Evolutionary conservation across 2,329 filamentous ascomycete genomes (phyloP), one percentile per base, ranked within the genome.

Genomic region (Juglanconis oblonga): DNA sequence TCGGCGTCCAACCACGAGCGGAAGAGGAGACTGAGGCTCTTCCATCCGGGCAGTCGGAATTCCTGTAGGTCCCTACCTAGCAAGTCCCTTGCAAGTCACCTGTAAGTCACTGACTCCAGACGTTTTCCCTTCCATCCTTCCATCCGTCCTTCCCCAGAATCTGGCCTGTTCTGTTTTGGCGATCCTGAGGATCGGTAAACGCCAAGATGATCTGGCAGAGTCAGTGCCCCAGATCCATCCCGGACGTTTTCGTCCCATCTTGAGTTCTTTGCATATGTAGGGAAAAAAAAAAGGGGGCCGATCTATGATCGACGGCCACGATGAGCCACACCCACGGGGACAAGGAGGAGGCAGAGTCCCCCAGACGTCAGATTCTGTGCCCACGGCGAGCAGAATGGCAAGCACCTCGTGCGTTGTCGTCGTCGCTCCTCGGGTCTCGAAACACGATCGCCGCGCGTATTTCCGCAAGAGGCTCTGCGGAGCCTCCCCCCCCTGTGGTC

Each of bases 161-260:
- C 11, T 53, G 8, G 11, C 9, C 17, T 45, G 44, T 45, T 17
- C 44, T 47, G 52, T 55, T 55, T 47, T 47, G 52, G 52, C 17
- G 42, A 55, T 55, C 52, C 33, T 47, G 52, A 36, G 24, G 40
- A 55, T 55, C 52, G 24, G 42, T 29, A 55, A 55, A 47, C 52
- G 42, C 52, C 36, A 53, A 40, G 24, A 31, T 44, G 29, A n/a
- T n/a, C 13, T 31, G 51, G 24, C 38, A 29, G 29, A 32, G 24
- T 14, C 5, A 24, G 14, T 8, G 51, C 17, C n/a, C 8, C 17
- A 9, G 13, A n/a, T 45, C 17, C 14, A 17, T 45, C 17, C 44
- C 44, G 44, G 44, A 17, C 4, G 8, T 45, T 45, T 17, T 17
- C 44, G 44, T 45, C 44, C 44, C 44, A 45, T 45, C 44, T 17